phyloP scores from a whole-genome alignment of 768 basidiomycete genomes.

The Phylloporus sp. region DNA sequence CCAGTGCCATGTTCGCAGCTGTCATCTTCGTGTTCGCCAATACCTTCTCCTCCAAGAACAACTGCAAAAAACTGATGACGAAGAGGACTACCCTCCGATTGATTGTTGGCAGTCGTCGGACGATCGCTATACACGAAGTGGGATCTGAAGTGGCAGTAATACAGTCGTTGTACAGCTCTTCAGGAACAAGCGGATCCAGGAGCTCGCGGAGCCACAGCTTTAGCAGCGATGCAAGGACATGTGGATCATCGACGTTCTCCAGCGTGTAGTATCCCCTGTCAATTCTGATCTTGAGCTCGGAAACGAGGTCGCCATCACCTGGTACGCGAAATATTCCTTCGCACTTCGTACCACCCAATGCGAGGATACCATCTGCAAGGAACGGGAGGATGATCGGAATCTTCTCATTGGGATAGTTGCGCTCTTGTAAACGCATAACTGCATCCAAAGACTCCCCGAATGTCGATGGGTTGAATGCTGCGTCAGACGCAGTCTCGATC shows the following conservation, averaged over 20 bases:
- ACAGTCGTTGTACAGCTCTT: conserved; percentile 90
- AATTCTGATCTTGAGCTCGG: conserved; percentile 84
- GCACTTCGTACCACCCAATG: conserved; percentile 75
- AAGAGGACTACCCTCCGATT: conserved; percentile 86
- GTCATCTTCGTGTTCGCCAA: conserved; percentile 85
- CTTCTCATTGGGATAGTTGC: conserved; percentile 79
- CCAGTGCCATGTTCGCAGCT: conserved; percentile 78
- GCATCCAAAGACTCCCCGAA: conserved; percentile 89
- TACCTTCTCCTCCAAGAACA: conserved; percentile 78
- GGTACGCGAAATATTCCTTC: conserved; percentile 95
- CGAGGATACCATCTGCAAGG: conserved; percentile 87
- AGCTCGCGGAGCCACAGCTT: conserved; percentile 95
- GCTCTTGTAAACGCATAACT: conserved; percentile 78
- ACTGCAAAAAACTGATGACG: conserved; percentile 85
- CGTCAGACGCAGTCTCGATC: conserved; percentile 93
- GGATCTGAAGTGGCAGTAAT: conserved; percentile 66
- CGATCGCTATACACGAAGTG: conserved; percentile 66
- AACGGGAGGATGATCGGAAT: conserved; percentile 94
- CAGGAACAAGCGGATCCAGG: conserved; percentile 86
- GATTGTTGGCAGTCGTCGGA: conserved; percentile 76
- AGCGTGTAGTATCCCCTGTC: conserved; percentile 89
- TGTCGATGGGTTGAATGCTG: conserved; percentile 91
- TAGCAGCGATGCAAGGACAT: conserved; percentile 83
- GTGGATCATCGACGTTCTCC: conserved; percentile 86
- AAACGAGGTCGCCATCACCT: conserved; percentile 85